Evolutionary conservation across 805 yeast genomes (phyloP), one percentile per base, ranked within the genome.

Genomic region (Myxozyma neglecta): DNA sequence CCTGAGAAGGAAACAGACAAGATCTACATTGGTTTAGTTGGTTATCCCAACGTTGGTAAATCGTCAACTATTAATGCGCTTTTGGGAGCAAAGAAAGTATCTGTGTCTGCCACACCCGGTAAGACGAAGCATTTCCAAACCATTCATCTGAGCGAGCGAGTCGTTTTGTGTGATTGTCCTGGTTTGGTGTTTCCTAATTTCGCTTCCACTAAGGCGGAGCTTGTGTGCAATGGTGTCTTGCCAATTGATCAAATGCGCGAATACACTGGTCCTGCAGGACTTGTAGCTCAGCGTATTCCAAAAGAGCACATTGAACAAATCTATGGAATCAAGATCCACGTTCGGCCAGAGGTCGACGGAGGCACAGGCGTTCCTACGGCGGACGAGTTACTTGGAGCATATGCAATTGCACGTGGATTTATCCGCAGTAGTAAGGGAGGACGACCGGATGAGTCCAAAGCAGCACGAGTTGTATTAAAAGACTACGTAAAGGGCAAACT

Each of bases 121-220:
- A 94, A 94, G 74, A 94, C 99, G 13, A 94, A 94, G 74, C 99
- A 94, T 80, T 94, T 94, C 81, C 99, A 94, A 79, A 94, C 99
- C 0, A 92, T 94, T 64, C 83, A 85, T 72, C 81, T 94, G 49
- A 85, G 97, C 0, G 89, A 88, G 56, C 81, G 87, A 42, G 94
- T 94, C 1, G 81, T 91, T 68, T 80, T 94, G 56, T 94, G 98
- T 77, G 99, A 94, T 81, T 94, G 99, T 80, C 99, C 99, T 1
- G 99, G 99, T 82, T 81, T 94, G 64, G 99, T 94, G 16, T 94
- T 94, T 80, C 99, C 99, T 29, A 94, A 93, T 71, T 94, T 94
- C 73, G 98, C 98, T 6, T 89, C 89, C 73, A 89, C 97, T 29
- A 92, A 91, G 71, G 98, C 96, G 69, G 99, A 94, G 70, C 82